Base-by-base conservation (phyloP, 805 yeast genomes). In the Ogataea nakhonphanomensis region DNA sequence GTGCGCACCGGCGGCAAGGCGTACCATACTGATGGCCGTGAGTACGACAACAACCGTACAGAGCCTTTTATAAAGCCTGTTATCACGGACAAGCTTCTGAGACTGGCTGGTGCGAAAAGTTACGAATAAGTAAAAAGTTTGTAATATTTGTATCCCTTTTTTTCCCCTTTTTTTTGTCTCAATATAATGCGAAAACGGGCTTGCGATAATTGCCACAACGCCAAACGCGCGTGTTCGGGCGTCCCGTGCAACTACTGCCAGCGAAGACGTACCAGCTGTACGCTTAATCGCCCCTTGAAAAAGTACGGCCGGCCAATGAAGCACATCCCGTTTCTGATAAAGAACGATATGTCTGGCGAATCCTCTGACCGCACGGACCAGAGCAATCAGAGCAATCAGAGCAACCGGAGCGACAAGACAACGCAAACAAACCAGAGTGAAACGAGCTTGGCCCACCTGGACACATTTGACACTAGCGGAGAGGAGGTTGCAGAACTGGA, bases 61-160 rank as follows among this genome's bases (percentile, higher is more conserved):
- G 50, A 52, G 32, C 67, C 67, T 13, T 20, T 35, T 12, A 46
- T 41, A 7, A 31, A 35, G 21, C 66, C 67, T 8, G 54, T 46
- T 10, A 6, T 61, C 15, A 51, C 50, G 29, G 61, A 58, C 32
- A 46, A 48, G 20, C 31, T 61, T 20, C 35, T 56, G 34, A 57
- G 48, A 39, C 48, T 60, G n/a, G 63, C 60, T 12, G 69, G 69
- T n/a, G 46, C 33, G 10, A 37, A 25, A 11, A 25, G 14, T 11
- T 42, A 42, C 20, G 41, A 37, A 5, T 32, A 32, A 22, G 9
- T 10, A 11, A 8, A 15, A n/a, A 12, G 9, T 20, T 12, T 15
- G 1, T 25, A 7, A 10, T 13, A 10, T 17, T 23, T 36, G 12
- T 30, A 21, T 37, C 30, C 35, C 33, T 33, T 13, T 33, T 33